phyloP scores from a whole-genome alignment of 352 stramenopile species.

The Stephanocyclus meneghinianus region DNA sequence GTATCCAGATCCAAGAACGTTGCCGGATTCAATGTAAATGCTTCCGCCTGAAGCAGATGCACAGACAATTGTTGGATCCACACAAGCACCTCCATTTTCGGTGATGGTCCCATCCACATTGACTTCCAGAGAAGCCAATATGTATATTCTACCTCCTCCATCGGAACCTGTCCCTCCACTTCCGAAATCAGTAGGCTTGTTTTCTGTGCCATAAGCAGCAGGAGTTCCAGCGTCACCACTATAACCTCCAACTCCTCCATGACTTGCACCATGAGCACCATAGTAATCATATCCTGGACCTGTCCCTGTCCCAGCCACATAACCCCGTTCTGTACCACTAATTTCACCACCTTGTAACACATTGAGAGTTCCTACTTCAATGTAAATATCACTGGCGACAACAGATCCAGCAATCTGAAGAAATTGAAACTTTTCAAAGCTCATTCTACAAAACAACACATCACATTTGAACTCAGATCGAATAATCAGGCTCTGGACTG shows the following conservation, averaged over 20 bases:
- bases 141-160: conserved; percentile 7
- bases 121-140: not conserved
- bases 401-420: conserved; percentile 7
- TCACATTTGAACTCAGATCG: not conserved
- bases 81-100: conserved; percentile 2
- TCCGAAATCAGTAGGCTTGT: conserved; percentile 1
- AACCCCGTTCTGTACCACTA: not conserved
- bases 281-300: not conserved
- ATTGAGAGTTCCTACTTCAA: conserved; percentile 7
- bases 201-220: not conserved
- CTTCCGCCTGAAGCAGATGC: conserved; percentile 7
- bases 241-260: conserved; percentile 1
- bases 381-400: conserved; percentile 2
- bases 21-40: conserved; percentile 9
- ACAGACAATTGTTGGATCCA: not conserved
- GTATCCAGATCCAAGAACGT: not conserved
- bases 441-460: not conserved
- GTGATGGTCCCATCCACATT: conserved; percentile 2
- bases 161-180: not conserved
- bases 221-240: not conserved
- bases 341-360: not conserved
- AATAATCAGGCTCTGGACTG: conserved; percentile 3
- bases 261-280: conserved; percentile 1
- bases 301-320: not conserved
- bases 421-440: conserved; percentile 3